Evolutionary conservation across 495 filamentous ascomycete species (phyloP), one percentile per base, ranked within the genome.

Genomic region (Aspergillus nanangensis): DNA sequence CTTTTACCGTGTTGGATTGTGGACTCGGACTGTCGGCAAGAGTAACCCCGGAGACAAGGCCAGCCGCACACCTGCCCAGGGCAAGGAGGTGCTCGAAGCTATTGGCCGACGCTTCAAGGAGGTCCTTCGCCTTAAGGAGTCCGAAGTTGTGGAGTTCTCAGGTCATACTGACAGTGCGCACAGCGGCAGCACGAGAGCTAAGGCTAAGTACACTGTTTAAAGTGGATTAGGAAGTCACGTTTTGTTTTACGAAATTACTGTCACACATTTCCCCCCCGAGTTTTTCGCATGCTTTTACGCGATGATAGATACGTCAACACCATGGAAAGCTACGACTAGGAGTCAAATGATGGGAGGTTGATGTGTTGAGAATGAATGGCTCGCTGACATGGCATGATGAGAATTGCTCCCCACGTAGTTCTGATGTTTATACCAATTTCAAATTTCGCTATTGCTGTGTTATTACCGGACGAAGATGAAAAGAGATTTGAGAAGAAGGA

Each of bases 121-220:
- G 29, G 82, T 91, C 15, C 72, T 98, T 45, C 82, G 83, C 58
- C 70, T 98, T 33, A 82, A 83, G 41, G 67, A 81, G 34, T 71
- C 68, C 48, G 93, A 97, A 60, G 56, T 68, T 40, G 82, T 96
- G 38, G 93, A 98, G 71, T 98, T 97, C 74, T 91, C 88, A 3
- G 93, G 94, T 27, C 93, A 98, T 69, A 96, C 90, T 8, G 93
- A 98, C 48, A 86, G 82, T 54, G 91, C 93, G 36, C 87, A 94
- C 62, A 83, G 81, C 44, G 93, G 93, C 42, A 96, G 91, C 72
- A 95, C 87, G 10, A 81, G 94, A 47, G 93, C 93, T 23, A 96
- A 93, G 76, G 88, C 94, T 45, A 99, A 96, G 77, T 88, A 88
- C 61, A 76, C 77, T 18, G 92, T 87, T 51, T 98, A 81, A 62